A percentile compares a stretch with the other conserved stretches of the same genome.
Conservation (phyloP, 306 rosid species). For the Dalbergia oliveri region DNA sequence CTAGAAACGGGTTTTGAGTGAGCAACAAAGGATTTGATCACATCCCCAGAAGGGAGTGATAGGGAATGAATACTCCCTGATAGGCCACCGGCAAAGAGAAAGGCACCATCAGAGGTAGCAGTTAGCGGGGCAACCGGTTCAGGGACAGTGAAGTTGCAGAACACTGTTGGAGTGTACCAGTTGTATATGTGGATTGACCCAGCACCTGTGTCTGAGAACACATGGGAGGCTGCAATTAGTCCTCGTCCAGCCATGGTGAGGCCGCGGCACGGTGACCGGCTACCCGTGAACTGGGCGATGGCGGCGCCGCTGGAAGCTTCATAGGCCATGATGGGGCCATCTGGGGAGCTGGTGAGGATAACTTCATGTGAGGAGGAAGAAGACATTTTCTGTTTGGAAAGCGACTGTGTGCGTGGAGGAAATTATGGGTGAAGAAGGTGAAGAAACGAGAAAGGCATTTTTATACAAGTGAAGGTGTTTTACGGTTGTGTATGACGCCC, state of each 20-base stretch:
- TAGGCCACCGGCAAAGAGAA: slow-evolving; percentile 74
- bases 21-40: slow-evolving; percentile 50
- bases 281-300: slow-evolving; percentile 52
- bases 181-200: slow-evolving; percentile 76
- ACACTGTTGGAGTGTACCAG: slow-evolving; percentile 63
- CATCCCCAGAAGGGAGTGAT: slow-evolving; percentile 64
- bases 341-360: slow-evolving; percentile 70
- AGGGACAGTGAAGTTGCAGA: slow-evolving; percentile 57
- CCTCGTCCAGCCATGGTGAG: slow-evolving; percentile 51
- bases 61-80: slow-evolving; percentile 64
- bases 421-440: background rate
- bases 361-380: slow-evolving; percentile 54
- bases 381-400: slow-evolving; percentile 52
- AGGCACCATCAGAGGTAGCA: slow-evolving; percentile 56
- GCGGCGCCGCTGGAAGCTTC: slow-evolving; percentile 55
- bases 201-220: slow-evolving; percentile 59
- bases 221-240: slow-evolving; percentile 63
- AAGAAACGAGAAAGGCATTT: slow-evolving; percentile 40
- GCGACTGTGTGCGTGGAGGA: background rate
- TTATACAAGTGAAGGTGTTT: background rate
- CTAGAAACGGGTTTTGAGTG: slow-evolving; percentile 65
- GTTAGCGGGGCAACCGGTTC: slow-evolving; percentile 73
- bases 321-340: slow-evolving; percentile 65
- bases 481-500: too few species aligned
- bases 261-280: slow-evolving; percentile 65